Evolutionary conservation across 495 filamentous ascomycete species (phyloP).

Genomic region (Hypoxylon perforatum): DNA sequence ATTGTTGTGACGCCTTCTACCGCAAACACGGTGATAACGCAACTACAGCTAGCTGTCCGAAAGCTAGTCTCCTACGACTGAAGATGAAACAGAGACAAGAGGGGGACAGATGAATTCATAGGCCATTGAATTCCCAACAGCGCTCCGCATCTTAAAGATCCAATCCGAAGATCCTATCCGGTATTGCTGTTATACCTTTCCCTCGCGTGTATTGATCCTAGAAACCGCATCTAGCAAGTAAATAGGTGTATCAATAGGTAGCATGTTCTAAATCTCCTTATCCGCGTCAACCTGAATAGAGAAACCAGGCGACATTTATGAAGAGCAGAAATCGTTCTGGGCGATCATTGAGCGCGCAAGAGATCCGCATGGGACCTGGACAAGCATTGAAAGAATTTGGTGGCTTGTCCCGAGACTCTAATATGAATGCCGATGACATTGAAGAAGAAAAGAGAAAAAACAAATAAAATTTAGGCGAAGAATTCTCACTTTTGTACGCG

Average conservation of each 20-base stretch:
- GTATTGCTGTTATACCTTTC: not conserved
- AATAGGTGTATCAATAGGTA: too few relatives aligned
- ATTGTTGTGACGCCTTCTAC: slow-evolving; percentile 94
- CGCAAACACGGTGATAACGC: slow-evolving; percentile 79
- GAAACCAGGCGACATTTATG: slow-evolving; percentile 70
- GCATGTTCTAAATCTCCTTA: slow-evolving; percentile 60
- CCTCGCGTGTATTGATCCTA: not conserved
- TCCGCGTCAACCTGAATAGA: slow-evolving; percentile 58
- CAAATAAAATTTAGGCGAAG: slow-evolving; percentile 37
- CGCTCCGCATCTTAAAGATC: not conserved
- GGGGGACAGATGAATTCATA: slow-evolving; percentile 29
- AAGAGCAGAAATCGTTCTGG: slow-evolving; percentile 81
- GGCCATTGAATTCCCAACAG: slow-evolving; percentile 10
- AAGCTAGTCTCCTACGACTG: slow-evolving; percentile 77
- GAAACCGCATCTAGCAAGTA: too few relatives aligned
- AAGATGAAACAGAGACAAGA: slow-evolving; percentile 85
- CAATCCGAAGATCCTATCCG: not conserved
- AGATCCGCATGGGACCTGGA: slow-evolving; percentile 86
- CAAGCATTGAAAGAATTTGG: slow-evolving; percentile 78
- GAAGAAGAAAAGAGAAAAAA: slow-evolving; percentile 65
- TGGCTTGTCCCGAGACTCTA: slow-evolving; percentile 99
- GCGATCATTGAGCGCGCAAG: slow-evolving; percentile 99
- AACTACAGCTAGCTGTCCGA: slow-evolving; percentile 85
- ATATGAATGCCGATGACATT: slow-evolving; percentile 96
- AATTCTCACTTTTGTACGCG: slow-evolving; percentile 36